These are phyloP conservation scores for Penicillium angulare DNA, from an alignment of 495 filamentous ascomycete species.

Conservation along the genomic window DNA sequence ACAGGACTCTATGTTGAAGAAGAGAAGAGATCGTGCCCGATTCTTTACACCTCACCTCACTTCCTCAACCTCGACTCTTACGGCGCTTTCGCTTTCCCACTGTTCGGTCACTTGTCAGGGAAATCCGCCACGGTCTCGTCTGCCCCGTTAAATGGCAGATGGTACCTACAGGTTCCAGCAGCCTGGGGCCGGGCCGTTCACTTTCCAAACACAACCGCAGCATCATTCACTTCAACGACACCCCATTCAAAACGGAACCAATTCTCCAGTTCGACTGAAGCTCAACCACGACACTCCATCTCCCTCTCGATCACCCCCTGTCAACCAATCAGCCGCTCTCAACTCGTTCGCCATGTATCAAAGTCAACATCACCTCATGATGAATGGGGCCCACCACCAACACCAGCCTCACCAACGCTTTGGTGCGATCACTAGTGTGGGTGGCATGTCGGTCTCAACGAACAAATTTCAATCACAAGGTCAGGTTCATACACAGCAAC, in stretches of 20 bases:
- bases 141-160: constrained; percentile 77
- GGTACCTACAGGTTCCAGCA: constrained; percentile 74
- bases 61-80: constrained; percentile 23
- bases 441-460: constrained; percentile 54
- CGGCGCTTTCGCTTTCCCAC: constrained; percentile 19
- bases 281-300: constrained; percentile 64
- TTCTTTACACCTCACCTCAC: constrained; percentile 39
- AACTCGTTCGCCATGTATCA: constrained; percentile 79
- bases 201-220: constrained; percentile 55
- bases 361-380: constrained; percentile 77
- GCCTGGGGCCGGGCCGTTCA: constrained; percentile 65
- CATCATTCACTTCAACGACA: constrained; percentile 50
- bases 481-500: constrained; percentile 66
- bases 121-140: constrained; percentile 41
- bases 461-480: constrained; percentile 65
- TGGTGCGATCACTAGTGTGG: constrained; percentile 16
- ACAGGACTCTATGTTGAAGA: constrained; percentile 51
- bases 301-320: constrained; percentile 66
- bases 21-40: constrained; percentile 50
- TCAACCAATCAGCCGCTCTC: constrained; percentile 62
- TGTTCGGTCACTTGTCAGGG: constrained; percentile 25
- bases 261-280: constrained; percentile 46
- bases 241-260: constrained; percentile 56
- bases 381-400: constrained; percentile 54
- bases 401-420: constrained; percentile 49